phyloP scores from a whole-genome alignment of 1,284 basidiomycete genomes.

The Omphalotus olearius region DNA sequence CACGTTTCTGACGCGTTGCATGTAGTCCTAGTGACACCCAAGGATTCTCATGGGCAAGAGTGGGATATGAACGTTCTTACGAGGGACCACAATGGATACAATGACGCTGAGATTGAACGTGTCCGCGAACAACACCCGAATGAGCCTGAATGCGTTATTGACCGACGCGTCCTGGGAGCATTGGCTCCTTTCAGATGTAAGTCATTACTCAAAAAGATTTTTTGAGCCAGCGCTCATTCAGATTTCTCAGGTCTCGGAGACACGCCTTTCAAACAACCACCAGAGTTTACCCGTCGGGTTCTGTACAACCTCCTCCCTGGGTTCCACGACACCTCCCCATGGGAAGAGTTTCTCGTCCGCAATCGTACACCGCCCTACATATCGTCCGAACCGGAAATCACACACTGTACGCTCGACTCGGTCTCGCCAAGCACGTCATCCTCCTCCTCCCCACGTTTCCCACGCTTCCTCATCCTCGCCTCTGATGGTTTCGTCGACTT shows the following conservation, averaged over 20 bases:
- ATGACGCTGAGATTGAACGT: constrained; percentile 53
- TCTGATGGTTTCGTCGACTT: constrained; percentile 68
- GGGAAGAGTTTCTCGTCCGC: constrained; percentile 60
- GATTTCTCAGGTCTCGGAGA: constrained; percentile 54
- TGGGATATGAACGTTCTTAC: constrained; percentile 57
- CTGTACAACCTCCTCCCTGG: constrained; percentile 64
- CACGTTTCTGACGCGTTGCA: constrained; percentile 11
- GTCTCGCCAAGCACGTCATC: constrained; percentile 8
- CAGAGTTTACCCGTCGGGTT: constrained; percentile 62
- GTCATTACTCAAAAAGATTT: constrained; percentile 21
- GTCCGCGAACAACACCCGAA: constrained; percentile 58
- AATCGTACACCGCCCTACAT: constrained; percentile 69
- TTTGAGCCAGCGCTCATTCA: constrained; percentile 2
- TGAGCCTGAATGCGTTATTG: constrained; percentile 57
- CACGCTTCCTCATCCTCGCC: constrained; percentile 53
- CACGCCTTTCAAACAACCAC: constrained; percentile 67
- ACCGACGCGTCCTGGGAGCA: constrained; percentile 62
- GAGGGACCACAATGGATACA: constrained; percentile 59
- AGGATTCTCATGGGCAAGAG: constrained; percentile 27
- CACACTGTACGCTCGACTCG: constrained; percentile 41
- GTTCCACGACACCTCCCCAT: constrained; percentile 53
- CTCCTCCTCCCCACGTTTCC: constrained; percentile 13
- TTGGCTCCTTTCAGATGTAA: constrained; percentile 68
- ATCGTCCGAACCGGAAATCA: constrained; percentile 58
- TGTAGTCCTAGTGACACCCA: constrained; percentile 49